phyloP scores from a whole-genome alignment of 192 early-diverging fungal genomes.

The Spinellus fusiger region DNA sequence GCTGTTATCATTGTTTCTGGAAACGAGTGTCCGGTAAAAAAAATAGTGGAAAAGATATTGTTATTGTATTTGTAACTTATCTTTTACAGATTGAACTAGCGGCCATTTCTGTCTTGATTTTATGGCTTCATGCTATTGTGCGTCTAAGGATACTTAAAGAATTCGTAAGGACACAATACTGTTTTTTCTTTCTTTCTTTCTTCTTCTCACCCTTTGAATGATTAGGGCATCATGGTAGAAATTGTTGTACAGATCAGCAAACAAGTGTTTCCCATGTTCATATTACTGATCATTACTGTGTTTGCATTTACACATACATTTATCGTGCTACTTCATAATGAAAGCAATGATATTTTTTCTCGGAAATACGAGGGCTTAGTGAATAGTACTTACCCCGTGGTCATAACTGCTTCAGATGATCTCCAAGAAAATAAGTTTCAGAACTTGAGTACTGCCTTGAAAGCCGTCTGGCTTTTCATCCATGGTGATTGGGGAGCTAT shows the following conservation, averaged over 20 bases:
- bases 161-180: constrained; percentile 4
- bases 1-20: not conserved
- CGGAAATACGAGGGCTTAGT: not conserved
- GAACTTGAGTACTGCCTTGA: not conserved
- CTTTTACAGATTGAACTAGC: not conserved
- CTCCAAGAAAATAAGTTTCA: not conserved
- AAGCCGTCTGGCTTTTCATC: constrained; percentile 7
- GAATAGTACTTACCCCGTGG: not conserved
- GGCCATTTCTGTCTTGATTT: not conserved
- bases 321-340: not conserved
- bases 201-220: not conserved
- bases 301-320: constrained; percentile 11
- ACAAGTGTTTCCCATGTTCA: not conserved
- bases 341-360: not conserved
- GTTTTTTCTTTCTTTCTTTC: not conserved
- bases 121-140: constrained; percentile 13
- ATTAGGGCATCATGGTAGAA: constrained; percentile 8
- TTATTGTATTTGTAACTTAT: not conserved
- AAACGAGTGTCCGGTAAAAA: not conserved
- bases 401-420: not conserved
- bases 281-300: constrained; percentile 2
- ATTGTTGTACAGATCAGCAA: constrained; percentile 7
- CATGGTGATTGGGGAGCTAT: constrained; percentile 11
- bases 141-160: not conserved
- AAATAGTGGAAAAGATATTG: not conserved